These are phyloP conservation scores for Paramecium octaurelia DNA, from an alignment of 73 alveolate genomes.

Conservation along the genomic window DNA sequence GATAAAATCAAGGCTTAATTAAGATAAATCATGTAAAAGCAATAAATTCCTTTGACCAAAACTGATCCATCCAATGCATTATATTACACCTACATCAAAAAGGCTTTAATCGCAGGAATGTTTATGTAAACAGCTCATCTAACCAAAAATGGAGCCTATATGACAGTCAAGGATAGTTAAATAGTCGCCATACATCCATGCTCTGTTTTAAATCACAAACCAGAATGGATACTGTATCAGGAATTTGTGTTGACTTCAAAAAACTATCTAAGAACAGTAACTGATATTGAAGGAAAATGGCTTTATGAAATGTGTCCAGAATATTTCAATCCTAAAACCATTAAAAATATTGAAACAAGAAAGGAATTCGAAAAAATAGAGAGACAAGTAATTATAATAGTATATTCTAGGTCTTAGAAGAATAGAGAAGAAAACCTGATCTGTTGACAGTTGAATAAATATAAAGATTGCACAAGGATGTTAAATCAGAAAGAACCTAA, in stretches of 20 bases:
- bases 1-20: constrained; percentile 88
- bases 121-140: constrained; percentile 96
- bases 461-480: background rate
- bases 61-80: constrained; percentile 48
- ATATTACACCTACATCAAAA: constrained; percentile 73
- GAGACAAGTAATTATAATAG: background rate
- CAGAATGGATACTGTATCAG: constrained; percentile 97
- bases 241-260: constrained; percentile 98
- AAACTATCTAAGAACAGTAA: constrained; percentile 96
- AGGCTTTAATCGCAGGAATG: constrained; percentile 85
- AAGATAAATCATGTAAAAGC: constrained; percentile 69
- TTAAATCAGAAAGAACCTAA: constrained; percentile 4
- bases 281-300: constrained; percentile 96
- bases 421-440: background rate
- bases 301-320: constrained; percentile 94
- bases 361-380: constrained; percentile 58
- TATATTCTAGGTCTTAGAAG: background rate
- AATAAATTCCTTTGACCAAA: constrained; percentile 50
- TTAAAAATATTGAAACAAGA: constrained; percentile 53
- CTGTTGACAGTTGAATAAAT: constrained; percentile 25
- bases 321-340: constrained; percentile 86
- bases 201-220: constrained; percentile 94
- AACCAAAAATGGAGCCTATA: constrained; percentile 90
- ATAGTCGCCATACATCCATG: constrained; percentile 98
- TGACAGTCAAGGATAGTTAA: constrained; percentile 96